Conservation (phyloP, 768 basidiomycete genomes). For the Termitomyces titanicus region DNA sequence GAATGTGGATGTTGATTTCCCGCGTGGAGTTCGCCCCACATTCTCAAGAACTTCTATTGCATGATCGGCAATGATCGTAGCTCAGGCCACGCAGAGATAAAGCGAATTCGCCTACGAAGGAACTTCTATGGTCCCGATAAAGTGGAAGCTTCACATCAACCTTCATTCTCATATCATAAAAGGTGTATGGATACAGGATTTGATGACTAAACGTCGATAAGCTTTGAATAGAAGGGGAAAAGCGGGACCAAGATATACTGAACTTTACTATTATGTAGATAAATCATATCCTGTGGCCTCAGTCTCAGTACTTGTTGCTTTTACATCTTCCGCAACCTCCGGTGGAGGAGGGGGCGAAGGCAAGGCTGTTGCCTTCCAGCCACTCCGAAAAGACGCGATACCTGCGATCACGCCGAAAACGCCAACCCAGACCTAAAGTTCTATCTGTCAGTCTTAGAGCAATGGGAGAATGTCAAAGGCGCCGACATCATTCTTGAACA, state of each 20-base stretch:
- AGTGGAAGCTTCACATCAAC: background rate
- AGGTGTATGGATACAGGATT: background rate
- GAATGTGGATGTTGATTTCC: background rate
- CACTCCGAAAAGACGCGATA: constrained; percentile 59
- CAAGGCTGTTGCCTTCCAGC: constrained; percentile 68
- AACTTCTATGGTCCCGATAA: too few species aligned
- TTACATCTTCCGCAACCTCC: constrained; percentile 18
- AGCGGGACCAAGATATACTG: background rate
- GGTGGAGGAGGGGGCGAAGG: constrained; percentile 23
- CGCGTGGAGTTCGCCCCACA: background rate
- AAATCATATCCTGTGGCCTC: constrained; percentile 24
- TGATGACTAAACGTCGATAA: background rate
- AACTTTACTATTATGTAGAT: constrained; percentile 6
- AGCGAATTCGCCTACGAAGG: background rate
- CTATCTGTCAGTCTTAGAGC: background rate
- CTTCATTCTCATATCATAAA: background rate
- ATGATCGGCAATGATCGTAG: background rate
- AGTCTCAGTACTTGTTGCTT: constrained; percentile 4
- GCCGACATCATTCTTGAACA: constrained; percentile 63
- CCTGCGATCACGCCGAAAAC: constrained; percentile 46
- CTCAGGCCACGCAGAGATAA: background rate
- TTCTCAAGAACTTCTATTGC: background rate
- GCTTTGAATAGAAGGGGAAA: background rate
- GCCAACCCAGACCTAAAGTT: constrained; percentile 36
- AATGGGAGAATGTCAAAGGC: background rate